A percentile compares a stretch with the other conserved stretches of the same genome.
Evolutionary conservation across 352 stramenopile genomes (phyloP).

Genomic region (Globisporangium okanoganense): DNA sequence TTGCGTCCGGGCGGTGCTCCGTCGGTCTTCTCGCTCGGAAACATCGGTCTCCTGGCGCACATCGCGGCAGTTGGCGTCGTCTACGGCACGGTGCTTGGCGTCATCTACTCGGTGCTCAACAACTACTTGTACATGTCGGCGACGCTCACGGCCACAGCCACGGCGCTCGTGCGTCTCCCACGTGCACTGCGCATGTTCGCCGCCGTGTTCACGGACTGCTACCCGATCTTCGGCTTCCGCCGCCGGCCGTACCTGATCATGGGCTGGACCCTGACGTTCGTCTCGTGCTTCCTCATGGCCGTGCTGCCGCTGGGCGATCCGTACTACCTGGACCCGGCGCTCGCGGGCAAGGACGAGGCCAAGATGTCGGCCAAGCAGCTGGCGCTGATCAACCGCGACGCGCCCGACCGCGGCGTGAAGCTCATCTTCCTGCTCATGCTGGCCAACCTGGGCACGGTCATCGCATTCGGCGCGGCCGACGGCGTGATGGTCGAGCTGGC

Average conservation of each 20-base stretch:
- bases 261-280: slow-evolving; percentile 46
- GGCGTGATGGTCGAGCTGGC: slow-evolving; percentile 57
- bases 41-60: slow-evolving; percentile 46
- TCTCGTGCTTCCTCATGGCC: slow-evolving; percentile 42
- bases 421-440: slow-evolving; percentile 66
- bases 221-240: slow-evolving; percentile 76
- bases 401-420: slow-evolving; percentile 34
- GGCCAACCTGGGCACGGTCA: slow-evolving; percentile 70
- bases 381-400: slow-evolving; percentile 35
- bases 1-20: slow-evolving; percentile 31
- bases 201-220: slow-evolving; percentile 72
- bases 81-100: slow-evolving; percentile 30
- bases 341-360: slow-evolving; percentile 21
- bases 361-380: slow-evolving; percentile 31
- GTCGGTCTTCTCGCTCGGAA: slow-evolving; percentile 30
- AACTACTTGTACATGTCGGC: slow-evolving; percentile 63
- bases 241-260: slow-evolving; percentile 78
- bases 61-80: slow-evolving; percentile 42
- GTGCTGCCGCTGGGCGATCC: slow-evolving; percentile 40
- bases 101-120: slow-evolving; percentile 52
- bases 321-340: slow-evolving; percentile 32
- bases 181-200: slow-evolving; percentile 48
- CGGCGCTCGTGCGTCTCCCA: slow-evolving; percentile 38
- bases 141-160: slow-evolving; percentile 36
- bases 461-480: slow-evolving; percentile 67